phyloP scores from a whole-genome alignment of 192 early-diverging fungal species.

The Umbelopsis vinacea region DNA sequence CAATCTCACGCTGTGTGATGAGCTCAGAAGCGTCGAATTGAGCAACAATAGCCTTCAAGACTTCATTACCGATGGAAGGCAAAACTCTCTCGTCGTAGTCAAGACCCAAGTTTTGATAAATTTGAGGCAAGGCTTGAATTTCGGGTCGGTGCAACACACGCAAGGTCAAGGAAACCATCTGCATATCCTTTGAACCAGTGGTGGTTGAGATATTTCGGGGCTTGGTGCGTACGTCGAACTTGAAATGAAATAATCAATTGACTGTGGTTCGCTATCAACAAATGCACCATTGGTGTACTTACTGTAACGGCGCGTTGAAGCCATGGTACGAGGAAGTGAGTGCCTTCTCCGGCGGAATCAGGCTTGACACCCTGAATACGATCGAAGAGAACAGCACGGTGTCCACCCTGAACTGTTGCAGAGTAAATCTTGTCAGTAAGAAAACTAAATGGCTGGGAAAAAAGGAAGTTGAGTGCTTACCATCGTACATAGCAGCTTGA shows the following conservation, averaged over 20 bases:
- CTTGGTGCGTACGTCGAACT: conserved; percentile 92
- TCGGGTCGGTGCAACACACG: conserved; percentile 92
- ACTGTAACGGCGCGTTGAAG: conserved; percentile 78
- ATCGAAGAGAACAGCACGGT: conserved; percentile 97
- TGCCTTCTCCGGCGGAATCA: conserved; percentile 85
- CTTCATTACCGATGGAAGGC: conserved; percentile 98
- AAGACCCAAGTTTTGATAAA: conserved; percentile 90
- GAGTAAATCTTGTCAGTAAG: background rate
- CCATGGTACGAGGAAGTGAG: conserved; percentile 98
- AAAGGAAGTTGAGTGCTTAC: conserved; percentile 49
- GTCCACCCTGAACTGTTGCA: conserved; percentile 87
- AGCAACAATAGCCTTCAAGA: conserved; percentile 96
- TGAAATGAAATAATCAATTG: background rate
- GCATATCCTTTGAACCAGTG: conserved; percentile 99
- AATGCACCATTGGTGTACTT: background rate
- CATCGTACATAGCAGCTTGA: conserved; percentile 93
- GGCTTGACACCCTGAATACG: conserved; percentile 89
- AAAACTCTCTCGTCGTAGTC: conserved; percentile 98
- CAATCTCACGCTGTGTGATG: conserved; percentile 96
- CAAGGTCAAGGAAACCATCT: conserved; percentile 93
- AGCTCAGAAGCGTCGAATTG: conserved; percentile 98
- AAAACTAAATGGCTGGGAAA: background rate
- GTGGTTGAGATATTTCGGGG: conserved; percentile 98
- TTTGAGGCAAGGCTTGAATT: conserved; percentile 69
- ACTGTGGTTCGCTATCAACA: background rate